Percentiles rank a stretch among this genome's conserved stretches.
Conservation (phyloP, 1,284 basidiomycete genomes). For the Mycena sp. region DNA sequence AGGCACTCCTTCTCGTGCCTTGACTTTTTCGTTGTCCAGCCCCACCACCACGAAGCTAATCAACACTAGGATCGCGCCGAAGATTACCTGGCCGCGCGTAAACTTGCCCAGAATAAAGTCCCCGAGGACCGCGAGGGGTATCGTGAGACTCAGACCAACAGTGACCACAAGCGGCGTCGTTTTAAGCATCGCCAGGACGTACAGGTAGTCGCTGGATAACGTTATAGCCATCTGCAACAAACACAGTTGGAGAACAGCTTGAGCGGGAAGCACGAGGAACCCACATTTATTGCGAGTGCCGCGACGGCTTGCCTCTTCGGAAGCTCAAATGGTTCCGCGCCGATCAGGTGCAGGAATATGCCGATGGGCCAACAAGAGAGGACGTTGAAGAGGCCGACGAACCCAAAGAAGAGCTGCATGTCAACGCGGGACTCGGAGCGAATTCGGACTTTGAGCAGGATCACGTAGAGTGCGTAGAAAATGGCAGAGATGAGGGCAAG, state of each 20-base stretch:
- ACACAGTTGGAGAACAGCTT: neutral
- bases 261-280: neutral
- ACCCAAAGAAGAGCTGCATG: constrained; percentile 95
- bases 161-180: constrained; percentile 95
- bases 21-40: constrained; percentile 53
- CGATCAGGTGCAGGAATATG: constrained; percentile 80
- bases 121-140: constrained; percentile 87
- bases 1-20: neutral
- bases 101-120: constrained; percentile 76
- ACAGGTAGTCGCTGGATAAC: constrained; percentile 86
- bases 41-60: constrained; percentile 75
- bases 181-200: constrained; percentile 95
- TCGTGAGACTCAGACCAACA: constrained; percentile 94
- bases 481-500: constrained; percentile 85
- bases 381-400: constrained; percentile 93
- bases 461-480: constrained; percentile 93
- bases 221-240: constrained; percentile 83
- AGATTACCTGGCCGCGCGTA: constrained; percentile 62
- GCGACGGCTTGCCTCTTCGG: constrained; percentile 71
- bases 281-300: constrained; percentile 83
- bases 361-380: constrained; percentile 86
- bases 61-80: constrained; percentile 76
- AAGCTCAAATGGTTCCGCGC: constrained; percentile 80
- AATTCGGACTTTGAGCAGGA: constrained; percentile 90
- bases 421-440: constrained; percentile 86